phyloP scores from a whole-genome alignment of 306 rosid genomes.

The Alnus rubra region DNA sequence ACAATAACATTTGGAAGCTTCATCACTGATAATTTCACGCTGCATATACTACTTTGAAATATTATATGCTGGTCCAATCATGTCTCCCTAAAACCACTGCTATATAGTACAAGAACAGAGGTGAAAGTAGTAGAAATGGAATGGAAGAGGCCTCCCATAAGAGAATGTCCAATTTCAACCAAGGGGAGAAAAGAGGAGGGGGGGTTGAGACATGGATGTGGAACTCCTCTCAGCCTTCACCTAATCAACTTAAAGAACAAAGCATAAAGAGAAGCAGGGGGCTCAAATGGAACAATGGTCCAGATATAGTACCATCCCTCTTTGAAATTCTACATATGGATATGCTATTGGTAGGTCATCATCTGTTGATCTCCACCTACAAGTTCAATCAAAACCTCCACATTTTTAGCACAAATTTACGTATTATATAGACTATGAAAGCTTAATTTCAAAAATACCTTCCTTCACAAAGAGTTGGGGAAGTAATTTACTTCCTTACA shows the following conservation, averaged over 20 bases:
- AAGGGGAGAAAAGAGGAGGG: background rate
- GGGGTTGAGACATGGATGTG: background rate
- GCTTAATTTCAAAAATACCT: background rate
- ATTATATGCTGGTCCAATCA: background rate
- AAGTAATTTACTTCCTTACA: background rate
- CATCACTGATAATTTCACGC: background rate
- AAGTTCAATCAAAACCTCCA: background rate
- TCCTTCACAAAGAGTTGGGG: background rate
- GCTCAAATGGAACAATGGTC: conserved; percentile 24
- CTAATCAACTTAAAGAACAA: background rate
- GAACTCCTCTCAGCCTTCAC: background rate
- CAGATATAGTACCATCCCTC: conserved; percentile 26
- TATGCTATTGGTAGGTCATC: conserved; percentile 35
- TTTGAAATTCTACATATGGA: conserved; percentile 42
- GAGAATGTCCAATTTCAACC: background rate
- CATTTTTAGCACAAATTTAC: background rate
- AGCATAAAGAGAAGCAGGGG: background rate
- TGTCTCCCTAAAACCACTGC: background rate
- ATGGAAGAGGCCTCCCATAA: background rate
- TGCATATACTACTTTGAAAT: background rate
- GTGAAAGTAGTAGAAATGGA: background rate
- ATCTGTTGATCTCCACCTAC: conserved; percentile 39
- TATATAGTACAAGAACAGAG: background rate
- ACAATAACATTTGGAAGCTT: background rate
- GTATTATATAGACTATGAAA: background rate